phyloP scores from a whole-genome alignment of 2,329 filamentous ascomycete genomes.

The Colletotrichum simmondsii region DNA sequence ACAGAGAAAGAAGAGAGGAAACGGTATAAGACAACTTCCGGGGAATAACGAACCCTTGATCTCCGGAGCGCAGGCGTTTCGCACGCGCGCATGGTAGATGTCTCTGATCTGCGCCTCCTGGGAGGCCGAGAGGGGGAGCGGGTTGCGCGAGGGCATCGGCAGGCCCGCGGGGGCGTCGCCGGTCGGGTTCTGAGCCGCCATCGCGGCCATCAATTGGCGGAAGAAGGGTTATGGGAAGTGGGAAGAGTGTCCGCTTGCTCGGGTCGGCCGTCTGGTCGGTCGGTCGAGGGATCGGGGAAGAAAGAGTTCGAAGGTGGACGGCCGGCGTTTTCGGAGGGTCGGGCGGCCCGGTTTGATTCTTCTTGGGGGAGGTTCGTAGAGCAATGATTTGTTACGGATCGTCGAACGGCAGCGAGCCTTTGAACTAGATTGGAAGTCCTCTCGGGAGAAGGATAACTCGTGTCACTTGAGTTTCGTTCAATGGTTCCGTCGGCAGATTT shows the following conservation, averaged over 20 bases:
- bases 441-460: background rate
- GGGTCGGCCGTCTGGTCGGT: background rate
- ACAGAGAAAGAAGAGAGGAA: background rate
- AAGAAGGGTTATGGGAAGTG: background rate
- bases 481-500: background rate
- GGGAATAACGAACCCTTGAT: constrained; percentile 71
- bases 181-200: constrained; percentile 51
- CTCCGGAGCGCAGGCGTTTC: constrained; percentile 78
- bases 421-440: background rate
- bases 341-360: background rate
- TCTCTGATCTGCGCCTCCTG: constrained; percentile 87
- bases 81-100: constrained; percentile 83
- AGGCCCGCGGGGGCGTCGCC: constrained; percentile 37
- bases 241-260: too few species aligned
- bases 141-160: constrained; percentile 74
- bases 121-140: constrained; percentile 82
- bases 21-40: too few species aligned
- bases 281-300: background rate
- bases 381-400: background rate
- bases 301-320: background rate
- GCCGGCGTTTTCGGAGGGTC: background rate
- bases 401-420: background rate
- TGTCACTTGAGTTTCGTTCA: background rate
- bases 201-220: constrained; percentile 47
- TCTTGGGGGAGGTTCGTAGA: background rate